A percentile compares a stretch with the other conserved stretches of the same genome.
phyloP scores from a whole-genome alignment of 306 rosid species.

The Ammopiptanthus mongolicus region DNA sequence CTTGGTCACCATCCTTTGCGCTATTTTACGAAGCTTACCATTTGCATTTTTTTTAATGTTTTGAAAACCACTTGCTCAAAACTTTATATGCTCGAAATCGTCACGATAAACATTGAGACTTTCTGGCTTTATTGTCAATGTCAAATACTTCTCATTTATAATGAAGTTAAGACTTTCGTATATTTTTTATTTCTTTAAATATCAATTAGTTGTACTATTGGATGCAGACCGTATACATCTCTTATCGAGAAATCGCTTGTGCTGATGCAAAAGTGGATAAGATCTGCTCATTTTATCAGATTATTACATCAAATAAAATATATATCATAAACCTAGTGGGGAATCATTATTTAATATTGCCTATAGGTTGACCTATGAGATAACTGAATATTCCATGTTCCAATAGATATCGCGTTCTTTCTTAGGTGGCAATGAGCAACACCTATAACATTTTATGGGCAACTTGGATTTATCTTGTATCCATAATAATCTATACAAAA shows the following conservation, averaged over 20 bases:
- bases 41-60: no score
- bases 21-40: no score
- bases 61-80: neutral
- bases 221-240: neutral
- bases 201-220: neutral
- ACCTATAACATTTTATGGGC: neutral
- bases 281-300: neutral
- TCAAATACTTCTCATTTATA: neutral
- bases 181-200: neutral
- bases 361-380: neutral
- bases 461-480: neutral
- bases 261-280: neutral
- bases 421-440: neutral
- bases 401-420: neutral
- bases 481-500: neutral
- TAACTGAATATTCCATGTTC: neutral
- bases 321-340: neutral
- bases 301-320: neutral
- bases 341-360: neutral
- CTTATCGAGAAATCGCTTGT: neutral
- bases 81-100: neutral
- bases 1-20: no score
- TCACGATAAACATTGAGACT: neutral
- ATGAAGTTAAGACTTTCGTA: neutral
- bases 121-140: neutral